Conservation (phyloP, 2,329 filamentous ascomycete genomes). For the Didymella keratinophila region DNA sequence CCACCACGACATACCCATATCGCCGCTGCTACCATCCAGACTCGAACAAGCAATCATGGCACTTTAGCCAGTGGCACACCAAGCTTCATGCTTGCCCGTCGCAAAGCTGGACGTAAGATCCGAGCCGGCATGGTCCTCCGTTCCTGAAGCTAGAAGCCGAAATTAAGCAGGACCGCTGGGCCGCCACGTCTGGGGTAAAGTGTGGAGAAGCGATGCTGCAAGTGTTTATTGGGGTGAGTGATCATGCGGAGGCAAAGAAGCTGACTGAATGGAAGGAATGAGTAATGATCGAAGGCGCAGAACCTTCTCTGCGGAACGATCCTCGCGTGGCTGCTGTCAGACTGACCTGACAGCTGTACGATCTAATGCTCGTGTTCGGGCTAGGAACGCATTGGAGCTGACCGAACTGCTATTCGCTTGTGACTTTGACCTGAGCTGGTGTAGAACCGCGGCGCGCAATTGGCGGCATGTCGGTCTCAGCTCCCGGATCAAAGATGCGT, state of each 20-base stretch:
- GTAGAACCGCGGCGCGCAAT: constrained; percentile 14
- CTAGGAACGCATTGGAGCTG: constrained; percentile 4
- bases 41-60: constrained; percentile 11
- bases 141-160: constrained; percentile 25
- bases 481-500: constrained; percentile 14
- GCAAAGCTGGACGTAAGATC: constrained; percentile 10
- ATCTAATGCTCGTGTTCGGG: constrained; percentile 3
- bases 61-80: constrained; percentile 23
- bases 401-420: constrained; percentile 4
- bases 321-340: constrained; percentile 18
- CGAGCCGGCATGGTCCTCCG: constrained; percentile 8
- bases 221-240: constrained; percentile 18
- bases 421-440: constrained; percentile 6
- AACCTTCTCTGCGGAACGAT: constrained; percentile 11
- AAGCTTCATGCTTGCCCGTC: constrained; percentile 20
- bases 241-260: constrained; percentile 22
- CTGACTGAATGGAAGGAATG: constrained; percentile 13
- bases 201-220: constrained; percentile 25
- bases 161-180: constrained; percentile 23
- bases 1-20: constrained; percentile 4
- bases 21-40: background rate
- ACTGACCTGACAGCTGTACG: constrained; percentile 17
- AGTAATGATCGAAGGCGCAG: constrained; percentile 9
- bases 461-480: constrained; percentile 13
- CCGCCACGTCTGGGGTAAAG: constrained; percentile 24